phyloP scores from a whole-genome alignment of 2,329 filamentous ascomycete genomes.

The Fusarium multiceps region DNA sequence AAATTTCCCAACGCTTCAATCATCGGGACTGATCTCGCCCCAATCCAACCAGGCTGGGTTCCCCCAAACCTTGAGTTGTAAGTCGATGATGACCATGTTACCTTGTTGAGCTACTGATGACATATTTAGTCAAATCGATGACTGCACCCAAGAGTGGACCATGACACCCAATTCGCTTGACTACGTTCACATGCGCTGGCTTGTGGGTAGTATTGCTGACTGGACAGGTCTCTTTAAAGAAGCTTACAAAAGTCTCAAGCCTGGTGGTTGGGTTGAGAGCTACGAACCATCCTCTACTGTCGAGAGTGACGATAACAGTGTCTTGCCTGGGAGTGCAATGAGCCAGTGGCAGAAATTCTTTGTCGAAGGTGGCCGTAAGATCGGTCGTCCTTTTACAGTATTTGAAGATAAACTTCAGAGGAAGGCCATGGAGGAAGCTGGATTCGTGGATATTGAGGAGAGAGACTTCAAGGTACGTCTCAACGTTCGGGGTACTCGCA shows the following conservation, averaged over 20 bases:
- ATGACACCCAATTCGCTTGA: background rate
- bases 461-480: background rate
- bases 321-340: background rate
- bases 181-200: slow-evolving; percentile 15
- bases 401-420: background rate
- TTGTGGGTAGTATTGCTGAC: background rate
- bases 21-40: background rate
- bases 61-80: slow-evolving; percentile 6
- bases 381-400: background rate
- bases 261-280: slow-evolving; percentile 8
- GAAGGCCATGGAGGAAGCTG: slow-evolving; percentile 3
- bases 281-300: slow-evolving; percentile 4
- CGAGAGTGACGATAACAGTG: background rate
- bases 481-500: too few species aligned
- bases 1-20: background rate
- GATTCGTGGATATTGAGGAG: background rate
- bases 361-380: slow-evolving; percentile 3
- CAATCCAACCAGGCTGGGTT: slow-evolving; percentile 11
- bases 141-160: slow-evolving; percentile 6
- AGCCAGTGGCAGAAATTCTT: slow-evolving; percentile 17
- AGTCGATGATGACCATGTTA: background rate
- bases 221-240: background rate
- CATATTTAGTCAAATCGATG: background rate
- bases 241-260: background rate
- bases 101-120: too few species aligned